Evolutionary conservation across 2,329 filamentous ascomycete species (phyloP).

Genomic region (Raffaelea arxii): DNA sequence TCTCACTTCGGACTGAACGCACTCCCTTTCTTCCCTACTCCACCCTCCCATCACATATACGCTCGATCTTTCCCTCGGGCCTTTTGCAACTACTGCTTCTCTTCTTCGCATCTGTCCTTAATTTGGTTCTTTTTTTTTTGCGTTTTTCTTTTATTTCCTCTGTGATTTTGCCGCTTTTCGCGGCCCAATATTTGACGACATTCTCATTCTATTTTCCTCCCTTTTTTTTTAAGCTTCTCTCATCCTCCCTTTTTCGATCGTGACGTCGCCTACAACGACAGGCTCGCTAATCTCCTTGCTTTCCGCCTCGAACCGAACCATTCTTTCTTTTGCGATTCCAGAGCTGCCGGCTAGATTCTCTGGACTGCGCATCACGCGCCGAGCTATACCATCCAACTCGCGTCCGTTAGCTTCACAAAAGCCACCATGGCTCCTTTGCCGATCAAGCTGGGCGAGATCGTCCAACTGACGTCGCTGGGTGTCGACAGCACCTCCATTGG

Average conservation of each 20-base stretch:
- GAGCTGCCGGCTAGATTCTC: not conserved
- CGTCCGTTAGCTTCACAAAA: not conserved
- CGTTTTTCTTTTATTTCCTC: not conserved
- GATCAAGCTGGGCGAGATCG: constrained; percentile 31
- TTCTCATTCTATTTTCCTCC: not conserved
- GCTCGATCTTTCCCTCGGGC: constrained; percentile 1
- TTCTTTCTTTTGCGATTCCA: not conserved
- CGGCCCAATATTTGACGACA: constrained; percentile 3
- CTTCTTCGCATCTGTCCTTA: constrained; percentile 10
- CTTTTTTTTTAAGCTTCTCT: not conserved
- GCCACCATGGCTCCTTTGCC: constrained; percentile 26
- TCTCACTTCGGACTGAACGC: constrained; percentile 6
- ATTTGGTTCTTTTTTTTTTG: constrained; percentile 3
- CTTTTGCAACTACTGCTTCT: constrained; percentile 2
- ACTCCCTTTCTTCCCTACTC: constrained; percentile 4
- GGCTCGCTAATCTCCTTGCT: too few relatives aligned
- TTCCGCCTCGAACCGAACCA: not conserved
- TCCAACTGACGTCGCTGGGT: constrained; percentile 27
- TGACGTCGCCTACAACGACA: too few relatives aligned
- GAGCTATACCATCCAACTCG: not conserved
- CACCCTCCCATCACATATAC: constrained; percentile 5
- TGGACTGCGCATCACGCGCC: not conserved
- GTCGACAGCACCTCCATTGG: constrained; percentile 48
- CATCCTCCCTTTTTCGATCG: not conserved
- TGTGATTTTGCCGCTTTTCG: constrained; percentile 8